Conservation (phyloP, 352 stramenopile genomes). For the Globisporangium radiosum region DNA sequence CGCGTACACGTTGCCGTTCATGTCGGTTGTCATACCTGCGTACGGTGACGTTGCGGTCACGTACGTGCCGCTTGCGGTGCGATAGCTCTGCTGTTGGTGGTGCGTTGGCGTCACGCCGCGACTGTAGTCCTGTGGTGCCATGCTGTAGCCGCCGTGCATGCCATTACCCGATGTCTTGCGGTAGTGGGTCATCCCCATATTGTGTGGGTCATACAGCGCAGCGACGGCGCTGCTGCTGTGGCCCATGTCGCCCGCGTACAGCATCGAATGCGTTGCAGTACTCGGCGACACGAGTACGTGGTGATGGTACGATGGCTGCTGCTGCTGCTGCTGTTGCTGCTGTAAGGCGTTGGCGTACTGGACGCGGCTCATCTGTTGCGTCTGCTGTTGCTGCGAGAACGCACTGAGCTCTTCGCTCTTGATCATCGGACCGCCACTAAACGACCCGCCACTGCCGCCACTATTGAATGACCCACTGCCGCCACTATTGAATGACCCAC, state of each 20-base stretch:
- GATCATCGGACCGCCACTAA: constrained; percentile 41
- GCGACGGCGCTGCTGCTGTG: not conserved
- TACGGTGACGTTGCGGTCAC: constrained; percentile 7
- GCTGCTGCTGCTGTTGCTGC: constrained; percentile 16
- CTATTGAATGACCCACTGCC: not conserved
- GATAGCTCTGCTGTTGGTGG: constrained; percentile 8
- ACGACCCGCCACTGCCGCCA: constrained; percentile 13
- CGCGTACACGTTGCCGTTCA: constrained; percentile 46
- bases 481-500: not conserved
- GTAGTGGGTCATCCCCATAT: constrained; percentile 34
- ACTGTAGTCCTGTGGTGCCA: constrained; percentile 22
- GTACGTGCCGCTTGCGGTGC: not conserved
- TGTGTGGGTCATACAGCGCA: constrained; percentile 33
- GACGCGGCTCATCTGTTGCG: constrained; percentile 24
- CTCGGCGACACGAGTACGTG: constrained; percentile 12
- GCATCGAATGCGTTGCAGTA: constrained; percentile 16
- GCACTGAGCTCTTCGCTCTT: constrained; percentile 61
- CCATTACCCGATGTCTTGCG: constrained; percentile 20
- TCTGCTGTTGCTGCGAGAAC: constrained; percentile 42
- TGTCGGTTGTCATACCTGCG: constrained; percentile 15
- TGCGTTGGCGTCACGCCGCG: constrained; percentile 8
- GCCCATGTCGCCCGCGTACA: constrained; percentile 39
- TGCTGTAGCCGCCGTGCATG: too few relatives aligned
- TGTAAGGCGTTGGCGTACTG: constrained; percentile 15
- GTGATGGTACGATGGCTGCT: not conserved